These are phyloP conservation scores for Boletellus ananas DNA, from an alignment of 768 basidiomycete species.

Conservation along the genomic window DNA sequence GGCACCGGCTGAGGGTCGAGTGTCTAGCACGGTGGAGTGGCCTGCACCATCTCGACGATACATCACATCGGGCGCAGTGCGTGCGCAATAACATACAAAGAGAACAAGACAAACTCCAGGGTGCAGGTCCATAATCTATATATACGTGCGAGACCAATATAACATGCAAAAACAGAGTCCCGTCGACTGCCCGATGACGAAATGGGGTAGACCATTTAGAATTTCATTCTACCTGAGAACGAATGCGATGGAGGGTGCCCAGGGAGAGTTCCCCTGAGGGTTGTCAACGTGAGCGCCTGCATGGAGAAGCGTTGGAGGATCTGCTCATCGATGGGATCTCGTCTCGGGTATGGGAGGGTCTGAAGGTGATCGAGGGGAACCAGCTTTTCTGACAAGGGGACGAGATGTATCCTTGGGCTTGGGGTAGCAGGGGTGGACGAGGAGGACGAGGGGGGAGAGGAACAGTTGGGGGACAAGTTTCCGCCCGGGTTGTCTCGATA, in stretches of 20 bases:
- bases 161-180: constrained; percentile 5
- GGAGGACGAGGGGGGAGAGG: constrained; percentile 35
- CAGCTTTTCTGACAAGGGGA: constrained; percentile 35
- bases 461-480: constrained; percentile 24
- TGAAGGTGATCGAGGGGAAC: constrained; percentile 66
- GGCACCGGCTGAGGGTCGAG: background rate
- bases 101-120: constrained; percentile 18
- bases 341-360: constrained; percentile 47
- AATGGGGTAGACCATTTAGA: constrained; percentile 3
- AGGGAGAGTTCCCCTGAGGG: constrained; percentile 15
- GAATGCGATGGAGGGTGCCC: constrained; percentile 17
- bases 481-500: constrained; percentile 21
- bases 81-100: constrained; percentile 22
- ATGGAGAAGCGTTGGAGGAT: constrained; percentile 54
- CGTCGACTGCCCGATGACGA: background rate
- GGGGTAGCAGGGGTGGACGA: constrained; percentile 39
- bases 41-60: background rate
- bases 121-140: constrained; percentile 29
- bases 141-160: constrained; percentile 21
- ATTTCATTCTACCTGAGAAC: constrained; percentile 26
- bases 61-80: constrained; percentile 14
- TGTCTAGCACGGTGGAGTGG: background rate
- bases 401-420: constrained; percentile 24
- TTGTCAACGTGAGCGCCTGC: constrained; percentile 19
- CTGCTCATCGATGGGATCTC: constrained; percentile 64